Conservation (phyloP, 1,139 yeast species). For the Scheffersomyces illinoinensis region DNA sequence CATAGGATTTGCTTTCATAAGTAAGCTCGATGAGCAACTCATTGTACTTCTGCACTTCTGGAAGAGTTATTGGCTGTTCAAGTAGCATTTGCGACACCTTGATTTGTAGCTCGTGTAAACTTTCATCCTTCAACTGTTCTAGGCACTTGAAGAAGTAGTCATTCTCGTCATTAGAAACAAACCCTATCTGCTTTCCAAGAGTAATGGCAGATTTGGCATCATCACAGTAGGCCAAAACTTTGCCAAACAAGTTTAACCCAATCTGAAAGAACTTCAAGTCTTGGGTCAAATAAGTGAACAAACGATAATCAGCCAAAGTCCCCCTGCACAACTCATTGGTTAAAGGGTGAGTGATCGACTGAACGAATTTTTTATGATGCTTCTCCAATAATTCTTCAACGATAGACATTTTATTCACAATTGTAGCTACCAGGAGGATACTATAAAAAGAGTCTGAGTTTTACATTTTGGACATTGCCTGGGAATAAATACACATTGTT, state of each 20-base stretch:
- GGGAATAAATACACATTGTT: neutral
- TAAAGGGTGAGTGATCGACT: constrained; percentile 42
- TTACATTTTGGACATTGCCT: neutral
- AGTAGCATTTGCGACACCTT: constrained; percentile 21
- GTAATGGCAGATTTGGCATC: constrained; percentile 33
- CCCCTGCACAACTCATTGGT: constrained; percentile 51
- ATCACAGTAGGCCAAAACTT: constrained; percentile 46
- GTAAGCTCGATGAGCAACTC: constrained; percentile 32
- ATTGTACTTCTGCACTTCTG: constrained; percentile 41
- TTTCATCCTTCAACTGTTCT: constrained; percentile 21
- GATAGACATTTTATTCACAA: constrained; percentile 4
- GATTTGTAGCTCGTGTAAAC: constrained; percentile 10
- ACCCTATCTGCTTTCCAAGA: constrained; percentile 53
- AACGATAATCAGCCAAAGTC: constrained; percentile 37
- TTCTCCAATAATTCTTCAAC: constrained; percentile 15
- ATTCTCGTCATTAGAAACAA: constrained; percentile 49
- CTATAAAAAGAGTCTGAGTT: neutral
- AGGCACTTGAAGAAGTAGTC: constrained; percentile 43
- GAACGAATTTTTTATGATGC: constrained; percentile 20
- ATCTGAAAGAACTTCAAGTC: constrained; percentile 49
- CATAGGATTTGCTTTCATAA: constrained; percentile 31
- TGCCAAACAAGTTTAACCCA: constrained; percentile 46
- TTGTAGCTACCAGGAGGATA: neutral
- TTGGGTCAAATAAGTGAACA: constrained; percentile 48
- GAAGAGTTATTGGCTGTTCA: constrained; percentile 17